Evolutionary conservation across 2,329 filamentous ascomycete genomes (phyloP), one percentile per base, ranked within the genome.

Genomic region (Orbilia brochopaga): DNA sequence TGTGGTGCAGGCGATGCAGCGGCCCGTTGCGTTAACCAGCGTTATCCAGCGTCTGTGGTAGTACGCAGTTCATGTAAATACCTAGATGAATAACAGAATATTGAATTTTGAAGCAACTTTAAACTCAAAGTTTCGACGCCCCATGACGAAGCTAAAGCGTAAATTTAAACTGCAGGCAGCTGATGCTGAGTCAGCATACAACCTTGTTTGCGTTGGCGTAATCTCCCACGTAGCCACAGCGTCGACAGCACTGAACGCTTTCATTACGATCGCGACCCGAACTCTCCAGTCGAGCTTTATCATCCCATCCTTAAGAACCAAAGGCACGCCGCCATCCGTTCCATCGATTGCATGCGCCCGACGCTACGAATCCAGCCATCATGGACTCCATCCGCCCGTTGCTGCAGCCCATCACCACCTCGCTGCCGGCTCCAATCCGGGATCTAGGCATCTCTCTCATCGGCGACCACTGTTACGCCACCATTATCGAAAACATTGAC

Each of bases 401-500:
- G 85, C 75, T 81, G 44, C 83, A 82, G 77, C 89, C 89, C 67
- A 83, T 92, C 78, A 90, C 89, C 56, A 84, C 87, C 77, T 87
- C 85, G 78, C 86, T 94, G 56, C 92, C 92, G 19, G 81, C 82
- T 35, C 90, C 90, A 13, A 84, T 96, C 78, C 86, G 85, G 80
- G 85, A 92, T 80, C 82, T 90, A 55, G 89, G 90, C 77, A 82
- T 88, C 77, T 90, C 89, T 74, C 87, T 99, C 79, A 85, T 99
- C 77, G 92, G 93, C 79, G 83, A 86, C 32, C 81, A 83, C 73
- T 99, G 94, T 86, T 96, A 97, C 86, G 86, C 88, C 78, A 87
- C 88, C 15, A 86, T 99, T 56, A 81, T 99, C 74, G 87, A 94
- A 78, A 88, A 97, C 78, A 85, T 99, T 78, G 89, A 96, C 81